Evolutionary conservation across 805 yeast species (phyloP).

Genomic region (Suhomyces pyralidae): DNA sequence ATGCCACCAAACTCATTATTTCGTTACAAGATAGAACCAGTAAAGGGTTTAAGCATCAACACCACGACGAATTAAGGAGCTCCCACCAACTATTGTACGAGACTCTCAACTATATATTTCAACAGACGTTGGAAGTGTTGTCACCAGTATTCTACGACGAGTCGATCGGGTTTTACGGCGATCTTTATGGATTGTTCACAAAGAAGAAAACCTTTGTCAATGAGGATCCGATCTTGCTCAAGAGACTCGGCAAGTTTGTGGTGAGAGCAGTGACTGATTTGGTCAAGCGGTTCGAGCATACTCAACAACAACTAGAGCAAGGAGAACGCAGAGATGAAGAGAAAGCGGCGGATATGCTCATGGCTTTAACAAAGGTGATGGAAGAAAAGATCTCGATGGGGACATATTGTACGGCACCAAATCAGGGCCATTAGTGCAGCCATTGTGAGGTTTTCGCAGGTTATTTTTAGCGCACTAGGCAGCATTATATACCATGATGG

Average conservation of each 20-base stretch:
- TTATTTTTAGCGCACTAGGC: not conserved
- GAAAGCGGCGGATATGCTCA: not conserved
- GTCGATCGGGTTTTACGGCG: slow-evolving; percentile 4
- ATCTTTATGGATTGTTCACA: not conserved
- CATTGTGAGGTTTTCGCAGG: not conserved
- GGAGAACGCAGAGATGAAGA: not conserved
- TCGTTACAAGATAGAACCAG: slow-evolving; percentile 2
- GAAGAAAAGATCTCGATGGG: not conserved
- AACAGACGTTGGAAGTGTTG: not conserved
- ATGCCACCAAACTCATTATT: not conserved
- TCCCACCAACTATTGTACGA: not conserved
- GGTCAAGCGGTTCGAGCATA: slow-evolving; percentile 2
- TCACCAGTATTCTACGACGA: slow-evolving; percentile 5
- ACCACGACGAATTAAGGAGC: not conserved
- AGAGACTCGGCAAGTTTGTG: slow-evolving; percentile 4
- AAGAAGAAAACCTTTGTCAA: not conserved
- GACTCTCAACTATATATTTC: not conserved
- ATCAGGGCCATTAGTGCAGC: too few relatives aligned
- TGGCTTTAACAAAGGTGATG: not conserved
- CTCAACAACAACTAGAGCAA: slow-evolving; percentile 4
- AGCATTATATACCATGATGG: too few relatives aligned
- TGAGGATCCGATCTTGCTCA: not conserved
- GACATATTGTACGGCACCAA: too few relatives aligned
- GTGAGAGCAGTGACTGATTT: slow-evolving; percentile 4
- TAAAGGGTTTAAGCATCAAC: not conserved